Evolutionary conservation across 2,329 filamentous ascomycete genomes (phyloP), one percentile per base, ranked within the genome.

Genomic region (Aspergillus awamori): DNA sequence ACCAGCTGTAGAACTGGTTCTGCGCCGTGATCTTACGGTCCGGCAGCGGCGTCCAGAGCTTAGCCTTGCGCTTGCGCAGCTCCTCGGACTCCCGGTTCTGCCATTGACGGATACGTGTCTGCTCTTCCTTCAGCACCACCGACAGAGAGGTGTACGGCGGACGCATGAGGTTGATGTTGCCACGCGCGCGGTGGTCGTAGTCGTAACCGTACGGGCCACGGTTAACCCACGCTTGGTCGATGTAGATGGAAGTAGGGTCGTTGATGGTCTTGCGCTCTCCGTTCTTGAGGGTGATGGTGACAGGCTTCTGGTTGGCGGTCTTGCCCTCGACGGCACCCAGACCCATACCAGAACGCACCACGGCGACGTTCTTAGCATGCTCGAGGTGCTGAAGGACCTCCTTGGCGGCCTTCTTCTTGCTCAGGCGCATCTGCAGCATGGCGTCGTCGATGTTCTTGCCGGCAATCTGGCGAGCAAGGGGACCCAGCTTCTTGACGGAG

Each of bases 381-480:
- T 95, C 87, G 17, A 99, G 81, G 72, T 95, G 91, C 72, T 87
- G 88, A 68, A 86, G 81, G 28, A 98, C 87, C 71, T 97, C 92
- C 67, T 86, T 82, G 6, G 94, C 91, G 65, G 90, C 90, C 81
- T 93, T 94, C 86, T 99, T 99, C 82, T 92, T 92, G 76, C 89
- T 94, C 81, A 94, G 98, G 59, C 89, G 87, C 92, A 99, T 97
- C 83, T 99, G 95, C 58, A 91, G 80, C 67, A 98, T 91, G 13
- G 95, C 95, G 38, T 99, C 93, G 60, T 96, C 92, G 63, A 99
- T 83, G n/a, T 89, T 89, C 85, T 97, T 98, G 67, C 95, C 95
- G 2, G 88, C 85, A 72, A 99, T 95, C 80, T 98, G 95, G 58
- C 90, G 87, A 24, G 94, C 89, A 53, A 99, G 81, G 70, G 91